Evolutionary conservation across 169 alveolate genomes (phyloP), one percentile per base, ranked within the genome.

Genomic region (Pseudocohnilembus persalinus): DNA sequence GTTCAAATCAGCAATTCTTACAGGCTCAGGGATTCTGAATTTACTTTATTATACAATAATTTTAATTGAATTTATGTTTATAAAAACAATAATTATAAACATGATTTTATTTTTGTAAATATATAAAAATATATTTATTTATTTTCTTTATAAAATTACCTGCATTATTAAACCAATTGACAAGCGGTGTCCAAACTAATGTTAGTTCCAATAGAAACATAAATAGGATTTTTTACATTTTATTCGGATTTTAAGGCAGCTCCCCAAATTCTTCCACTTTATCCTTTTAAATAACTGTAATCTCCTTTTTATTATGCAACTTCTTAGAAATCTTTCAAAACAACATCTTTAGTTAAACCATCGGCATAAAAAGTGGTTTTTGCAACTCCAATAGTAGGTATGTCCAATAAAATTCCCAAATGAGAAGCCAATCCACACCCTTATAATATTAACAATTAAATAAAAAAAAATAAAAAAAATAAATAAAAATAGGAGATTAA

Each of bases 351-450:
- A 29, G 92, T 91, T 1, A 96, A 80, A 49, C 98, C 98, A 88
- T 96, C 98, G 68, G 92, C 96, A 28, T 89, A 91, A 85, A 96
- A 94, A 73, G 94, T 93, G 81, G 90, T 93, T 87, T 96, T 96
- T 29, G 96, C 93, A 31, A 94, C 93, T 32, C 98, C 98, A 20
- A 96, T 91, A 0, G 96, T 78, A 15, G 97, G 97, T 29, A 94
- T 85, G 76, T 93, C 93, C 24, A 84, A 77, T 29, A 92, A 65
- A 24, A 95, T 97, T 15, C 98, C 98, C 29, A 96, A 89, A 84
- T 96, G 98, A 35, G 94, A 89, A 11, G 98, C 98, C 29, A 93
- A 85, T 25, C 98, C 98, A 88, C 93, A 96, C 26, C 68, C 68
- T 49, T 11, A n/a, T n/a, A n/a, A n/a, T n/a, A n/a, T n/a, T n/a